Percentiles rank a stretch among this genome's conserved stretches.
Evolutionary conservation across 2,329 filamentous ascomycete species (phyloP).

Genomic region (Pestalotiopsis sp.): DNA sequence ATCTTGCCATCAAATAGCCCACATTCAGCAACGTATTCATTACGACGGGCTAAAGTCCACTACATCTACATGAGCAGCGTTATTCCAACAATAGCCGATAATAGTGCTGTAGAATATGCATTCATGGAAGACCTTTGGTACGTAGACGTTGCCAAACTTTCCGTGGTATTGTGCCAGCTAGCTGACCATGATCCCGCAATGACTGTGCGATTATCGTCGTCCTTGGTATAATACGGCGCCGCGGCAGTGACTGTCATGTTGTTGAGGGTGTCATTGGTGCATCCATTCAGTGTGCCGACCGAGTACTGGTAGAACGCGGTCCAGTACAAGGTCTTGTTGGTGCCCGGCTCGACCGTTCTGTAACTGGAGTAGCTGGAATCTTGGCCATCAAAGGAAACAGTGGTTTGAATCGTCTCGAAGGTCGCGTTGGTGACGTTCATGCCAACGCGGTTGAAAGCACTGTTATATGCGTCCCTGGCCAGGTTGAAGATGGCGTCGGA

Average conservation of each 20-base stretch:
- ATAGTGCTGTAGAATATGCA: neutral
- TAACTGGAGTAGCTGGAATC: neutral
- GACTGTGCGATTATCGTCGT: neutral
- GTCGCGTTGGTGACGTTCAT: neutral
- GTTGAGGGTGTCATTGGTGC: slow-evolving; percentile 12
- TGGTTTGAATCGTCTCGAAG: neutral
- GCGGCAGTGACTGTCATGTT: slow-evolving; percentile 9
- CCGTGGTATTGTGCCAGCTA: neutral
- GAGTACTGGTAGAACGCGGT: slow-evolving; percentile 1
- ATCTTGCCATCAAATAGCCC: too few relatives aligned
- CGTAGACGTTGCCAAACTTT: neutral
- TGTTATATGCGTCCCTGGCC: slow-evolving; percentile 7
- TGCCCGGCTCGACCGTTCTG: slow-evolving; percentile 3
- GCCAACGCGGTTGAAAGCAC: neutral
- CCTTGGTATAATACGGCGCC: slow-evolving; percentile 9
- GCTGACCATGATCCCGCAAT: neutral
- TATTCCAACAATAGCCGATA: neutral
- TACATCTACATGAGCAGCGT: too few relatives aligned
- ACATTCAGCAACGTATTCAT: too few relatives aligned
- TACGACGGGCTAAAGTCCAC: too few relatives aligned
- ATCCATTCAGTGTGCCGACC: neutral
- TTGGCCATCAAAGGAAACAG: neutral
- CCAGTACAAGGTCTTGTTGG: slow-evolving; percentile 6
- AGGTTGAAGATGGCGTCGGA: slow-evolving; percentile 8
- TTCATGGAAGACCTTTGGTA: neutral